phyloP scores from a whole-genome alignment of 1,284 basidiomycete species.

The Boletus subluridellus region DNA sequence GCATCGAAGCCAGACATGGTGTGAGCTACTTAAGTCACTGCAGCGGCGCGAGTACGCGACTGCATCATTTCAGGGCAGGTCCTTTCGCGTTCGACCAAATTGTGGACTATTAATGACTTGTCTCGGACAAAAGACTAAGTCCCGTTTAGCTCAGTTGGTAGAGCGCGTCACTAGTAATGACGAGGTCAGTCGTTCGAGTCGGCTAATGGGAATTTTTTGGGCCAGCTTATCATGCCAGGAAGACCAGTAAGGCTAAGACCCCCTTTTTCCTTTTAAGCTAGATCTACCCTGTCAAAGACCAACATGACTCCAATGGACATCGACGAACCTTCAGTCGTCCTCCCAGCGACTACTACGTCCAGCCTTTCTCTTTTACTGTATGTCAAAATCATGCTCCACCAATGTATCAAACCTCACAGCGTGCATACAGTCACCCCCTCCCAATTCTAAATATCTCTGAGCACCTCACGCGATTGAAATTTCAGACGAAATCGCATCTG shows the following conservation, averaged over 20 bases:
- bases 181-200: conserved; percentile 53
- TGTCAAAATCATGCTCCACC: conserved; percentile 25
- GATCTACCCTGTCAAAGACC: not conserved
- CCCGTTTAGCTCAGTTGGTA: conserved; percentile 58
- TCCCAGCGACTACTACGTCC: conserved; percentile 64
- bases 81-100: conserved; percentile 38
- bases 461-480: conserved; percentile 80
- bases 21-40: conserved; percentile 8
- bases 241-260: not conserved
- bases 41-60: conserved; percentile 10
- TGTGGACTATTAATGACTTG: not conserved
- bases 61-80: conserved; percentile 44
- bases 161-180: conserved; percentile 61
- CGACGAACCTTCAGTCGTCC: conserved; percentile 68
- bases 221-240: not conserved
- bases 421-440: conserved; percentile 75
- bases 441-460: conserved; percentile 97
- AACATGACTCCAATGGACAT: conserved; percentile 72
- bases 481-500: conserved; percentile 60
- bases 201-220: conserved; percentile 44
- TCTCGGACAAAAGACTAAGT: not conserved
- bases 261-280: conserved; percentile 11
- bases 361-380: conserved; percentile 70
- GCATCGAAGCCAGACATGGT: conserved; percentile 71
- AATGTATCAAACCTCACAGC: conserved; percentile 10